Percentiles rank a stretch among this genome's conserved stretches.
These are phyloP conservation scores for Pyrenophora seminiperda DNA, from an alignment of 2,329 filamentous ascomycete species.

Conservation along the genomic window DNA sequence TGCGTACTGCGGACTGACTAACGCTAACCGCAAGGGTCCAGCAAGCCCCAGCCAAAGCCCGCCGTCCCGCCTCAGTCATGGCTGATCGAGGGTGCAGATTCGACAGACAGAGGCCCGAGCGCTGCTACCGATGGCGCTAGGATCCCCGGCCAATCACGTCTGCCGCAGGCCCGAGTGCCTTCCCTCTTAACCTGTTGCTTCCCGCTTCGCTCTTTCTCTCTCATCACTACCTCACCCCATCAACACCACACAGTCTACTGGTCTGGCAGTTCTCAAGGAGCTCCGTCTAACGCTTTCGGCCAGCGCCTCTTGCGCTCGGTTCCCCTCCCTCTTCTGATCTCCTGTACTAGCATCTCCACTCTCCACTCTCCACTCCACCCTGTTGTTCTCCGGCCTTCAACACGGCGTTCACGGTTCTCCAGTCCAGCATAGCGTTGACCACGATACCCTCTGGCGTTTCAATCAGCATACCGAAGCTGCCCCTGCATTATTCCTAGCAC, in stretches of 20 bases:
- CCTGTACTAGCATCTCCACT: conserved; percentile 26
- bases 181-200: conserved; percentile 33
- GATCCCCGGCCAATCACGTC: conserved; percentile 26
- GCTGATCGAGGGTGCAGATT: conserved; percentile 28
- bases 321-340: conserved; percentile 30
- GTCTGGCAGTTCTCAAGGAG: conserved; percentile 46
- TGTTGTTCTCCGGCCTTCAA: conserved; percentile 40
- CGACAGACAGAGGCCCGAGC: conserved; percentile 17
- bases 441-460: conserved; percentile 45
- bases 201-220: conserved; percentile 32
- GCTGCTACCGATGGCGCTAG: conserved; percentile 27
- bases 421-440: conserved; percentile 38
- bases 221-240: conserved; percentile 33
- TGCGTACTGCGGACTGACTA: too few relatives aligned
- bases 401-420: conserved; percentile 45
- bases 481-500: conserved; percentile 10
- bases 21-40: conserved; percentile 8
- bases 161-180: conserved; percentile 20
- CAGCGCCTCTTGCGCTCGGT: conserved; percentile 51
- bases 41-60: background rate
- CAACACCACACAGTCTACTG: conserved; percentile 30
- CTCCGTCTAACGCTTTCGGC: conserved; percentile 47
- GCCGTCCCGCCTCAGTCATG: conserved; percentile 9
- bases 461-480: conserved; percentile 18
- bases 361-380: conserved; percentile 27